A percentile compares a stretch with the other conserved stretches of the same genome.
These are phyloP conservation scores for Pythium chondricola DNA, from an alignment of 352 stramenopile species.

Conservation along the genomic window DNA sequence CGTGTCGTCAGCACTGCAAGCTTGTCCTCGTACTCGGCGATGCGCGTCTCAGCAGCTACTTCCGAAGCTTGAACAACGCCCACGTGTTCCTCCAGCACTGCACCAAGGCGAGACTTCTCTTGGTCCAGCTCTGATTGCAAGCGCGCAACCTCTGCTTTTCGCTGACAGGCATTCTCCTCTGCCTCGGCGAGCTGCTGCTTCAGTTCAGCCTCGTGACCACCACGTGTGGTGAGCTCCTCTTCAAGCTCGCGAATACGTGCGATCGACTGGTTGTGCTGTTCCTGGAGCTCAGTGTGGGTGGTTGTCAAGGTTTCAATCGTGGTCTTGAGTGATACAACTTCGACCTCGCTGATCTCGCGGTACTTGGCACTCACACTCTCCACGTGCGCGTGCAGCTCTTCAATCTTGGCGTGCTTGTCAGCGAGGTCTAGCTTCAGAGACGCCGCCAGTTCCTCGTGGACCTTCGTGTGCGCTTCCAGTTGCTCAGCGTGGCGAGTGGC, in stretches of 20 bases:
- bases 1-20: no score
- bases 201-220: neutral
- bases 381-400: neutral
- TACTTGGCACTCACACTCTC: neutral
- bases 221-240: neutral
- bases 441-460: neutral
- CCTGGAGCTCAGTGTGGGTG: neutral
- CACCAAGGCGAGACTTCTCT: neutral
- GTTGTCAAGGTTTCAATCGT: neutral
- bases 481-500: neutral
- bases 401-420: neutral
- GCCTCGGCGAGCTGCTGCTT: neutral
- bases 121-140: conserved; percentile 1
- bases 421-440: neutral
- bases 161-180: neutral
- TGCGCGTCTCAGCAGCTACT: no score
- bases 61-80: neutral
- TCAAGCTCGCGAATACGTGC: conserved; percentile 1
- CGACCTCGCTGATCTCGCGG: neutral
- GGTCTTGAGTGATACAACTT: conserved; percentile 3
- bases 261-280: neutral
- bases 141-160: neutral
- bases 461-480: neutral
- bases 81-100: conserved; percentile 7
- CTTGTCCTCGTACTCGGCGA: neutral